Evolutionary conservation across 169 alveolate species (phyloP), one percentile per base, ranked within the genome.

Genomic region (Amoebophrya sp.): DNA sequence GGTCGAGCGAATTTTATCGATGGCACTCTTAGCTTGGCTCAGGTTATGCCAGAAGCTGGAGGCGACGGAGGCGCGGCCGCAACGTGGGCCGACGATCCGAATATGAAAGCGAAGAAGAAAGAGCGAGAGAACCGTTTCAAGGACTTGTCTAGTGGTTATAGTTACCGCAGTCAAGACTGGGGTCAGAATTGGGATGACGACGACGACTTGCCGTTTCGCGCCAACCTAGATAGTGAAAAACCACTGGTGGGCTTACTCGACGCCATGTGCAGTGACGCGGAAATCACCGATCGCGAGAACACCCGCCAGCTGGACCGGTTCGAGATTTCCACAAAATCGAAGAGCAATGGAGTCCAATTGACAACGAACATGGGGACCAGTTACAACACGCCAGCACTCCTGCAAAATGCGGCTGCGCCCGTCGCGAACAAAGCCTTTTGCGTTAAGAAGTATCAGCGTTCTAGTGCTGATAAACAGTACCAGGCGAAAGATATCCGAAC

Each of bases 221-320:
- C 26, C 39, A 1, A 6, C 33, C 26, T 65, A 26, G 33, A 65
- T 36, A 36, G n/a, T 36, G 83, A 65, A 36, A 65, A 65, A 18
- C 83, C 83, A 36, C 83, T 65, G 2, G 33, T 65, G 33, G 83
- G 83, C 83, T 1, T 0, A 10, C 83, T 65, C 83, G 83, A 65
- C 83, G 83, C 83, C 39, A 29, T 65, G 36, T 65, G 83, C 33
- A 12, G 36, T 36, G 83, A 65, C 39, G 26, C 2, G 36, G 83
- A 65, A 26, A 65, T 65, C 26, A 1, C 1, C 33, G 83, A 65
- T 36, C 83, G 83, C 83, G 83, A 65, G 33, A 65, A 6, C 33
- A 65, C 83, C 3, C 83, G 83, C 39, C 83, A 65, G 83, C 83
- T 65, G 83, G 83, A 65, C 83, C 83, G 83, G 83, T 65, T 65